Conservation (phyloP, 163 green algal genomes). For the Chlamydomonas reinhardtii region DNA sequence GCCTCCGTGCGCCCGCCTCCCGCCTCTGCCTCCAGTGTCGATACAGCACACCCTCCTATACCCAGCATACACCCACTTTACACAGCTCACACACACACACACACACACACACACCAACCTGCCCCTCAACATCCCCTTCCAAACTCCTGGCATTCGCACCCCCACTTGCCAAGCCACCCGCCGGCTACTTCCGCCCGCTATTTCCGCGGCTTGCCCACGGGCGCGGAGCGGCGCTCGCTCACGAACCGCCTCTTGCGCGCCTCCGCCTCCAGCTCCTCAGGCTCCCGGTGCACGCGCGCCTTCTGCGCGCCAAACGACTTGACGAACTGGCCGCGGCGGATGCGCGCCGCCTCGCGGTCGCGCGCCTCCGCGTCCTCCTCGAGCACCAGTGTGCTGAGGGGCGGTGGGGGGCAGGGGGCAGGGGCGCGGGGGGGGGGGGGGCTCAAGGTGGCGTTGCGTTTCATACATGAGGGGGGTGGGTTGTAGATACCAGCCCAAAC, state of each 20-base stretch:
- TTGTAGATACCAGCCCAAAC: no score
- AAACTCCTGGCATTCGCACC: no score
- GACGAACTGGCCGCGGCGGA: constrained; percentile 29
- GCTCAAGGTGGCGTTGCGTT: no score
- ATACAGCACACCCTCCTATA: no score
- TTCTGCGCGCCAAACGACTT: constrained; percentile 20
- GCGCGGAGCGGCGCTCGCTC: neutral
- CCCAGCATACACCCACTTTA: no score
- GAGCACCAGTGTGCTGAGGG: constrained; percentile 30
- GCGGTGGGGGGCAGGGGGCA: neutral
- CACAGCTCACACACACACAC: no score
- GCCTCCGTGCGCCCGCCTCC: no score
- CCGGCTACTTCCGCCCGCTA: neutral
- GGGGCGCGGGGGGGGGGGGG: neutral
- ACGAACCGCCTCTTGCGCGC: neutral
- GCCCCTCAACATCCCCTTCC: no score
- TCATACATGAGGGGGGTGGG: no score
- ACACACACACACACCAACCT: no score
- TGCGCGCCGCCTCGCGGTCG: constrained; percentile 6
- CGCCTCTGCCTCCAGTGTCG: no score
- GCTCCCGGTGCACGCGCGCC: neutral
- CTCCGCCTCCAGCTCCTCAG: constrained; percentile 47
- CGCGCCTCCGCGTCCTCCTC: constrained; percentile 47
- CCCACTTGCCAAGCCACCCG: no score
- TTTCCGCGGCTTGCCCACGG: neutral